Evolutionary conservation across 1,284 basidiomycete species (phyloP).

Genomic region (Pterulicium gracile): DNA sequence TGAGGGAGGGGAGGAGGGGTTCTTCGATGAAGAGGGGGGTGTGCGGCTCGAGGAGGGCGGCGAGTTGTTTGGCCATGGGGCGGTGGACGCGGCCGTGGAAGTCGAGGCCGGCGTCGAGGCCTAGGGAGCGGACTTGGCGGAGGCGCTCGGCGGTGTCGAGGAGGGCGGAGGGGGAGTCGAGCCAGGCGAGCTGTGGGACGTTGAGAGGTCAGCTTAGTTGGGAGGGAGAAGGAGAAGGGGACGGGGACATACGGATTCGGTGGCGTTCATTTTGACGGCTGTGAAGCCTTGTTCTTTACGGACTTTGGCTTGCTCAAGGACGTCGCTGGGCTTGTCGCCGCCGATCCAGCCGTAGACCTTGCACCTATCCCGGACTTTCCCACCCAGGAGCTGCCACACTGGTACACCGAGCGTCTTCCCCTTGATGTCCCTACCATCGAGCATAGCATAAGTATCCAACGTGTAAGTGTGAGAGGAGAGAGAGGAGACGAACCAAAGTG

Average conservation of each 20-base stretch:
- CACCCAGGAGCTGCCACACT: constrained; percentile 66
- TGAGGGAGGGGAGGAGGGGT: constrained; percentile 57
- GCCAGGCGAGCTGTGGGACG: constrained; percentile 28
- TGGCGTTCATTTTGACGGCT: constrained; percentile 72
- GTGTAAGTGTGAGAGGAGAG: constrained; percentile 31
- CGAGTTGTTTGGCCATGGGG: constrained; percentile 71
- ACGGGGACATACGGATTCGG: constrained; percentile 22
- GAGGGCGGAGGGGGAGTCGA: constrained; percentile 39
- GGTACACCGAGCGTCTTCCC: constrained; percentile 71
- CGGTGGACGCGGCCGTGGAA: constrained; percentile 63
- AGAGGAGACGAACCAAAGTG: constrained; percentile 26
- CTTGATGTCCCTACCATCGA: constrained; percentile 52
- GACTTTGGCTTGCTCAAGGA: constrained; percentile 46
- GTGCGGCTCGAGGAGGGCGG: constrained; percentile 52
- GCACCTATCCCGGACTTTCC: constrained; percentile 51
- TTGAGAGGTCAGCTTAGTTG: too few relatives aligned
- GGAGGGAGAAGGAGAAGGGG: too few relatives aligned
- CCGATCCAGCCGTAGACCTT: constrained; percentile 66
- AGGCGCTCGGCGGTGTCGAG: constrained; percentile 52
- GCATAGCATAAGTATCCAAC: too few relatives aligned
- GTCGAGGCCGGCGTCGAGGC: constrained; percentile 40
- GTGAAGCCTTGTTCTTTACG: constrained; percentile 67
- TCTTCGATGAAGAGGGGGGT: constrained; percentile 71
- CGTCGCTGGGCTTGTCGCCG: constrained; percentile 58
- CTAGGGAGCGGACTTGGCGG: constrained; percentile 46